Percentiles rank a stretch among this genome's conserved stretches.
Evolutionary conservation across 2,329 filamentous ascomycete species (phyloP).

Genomic region (Neurospora crassa): DNA sequence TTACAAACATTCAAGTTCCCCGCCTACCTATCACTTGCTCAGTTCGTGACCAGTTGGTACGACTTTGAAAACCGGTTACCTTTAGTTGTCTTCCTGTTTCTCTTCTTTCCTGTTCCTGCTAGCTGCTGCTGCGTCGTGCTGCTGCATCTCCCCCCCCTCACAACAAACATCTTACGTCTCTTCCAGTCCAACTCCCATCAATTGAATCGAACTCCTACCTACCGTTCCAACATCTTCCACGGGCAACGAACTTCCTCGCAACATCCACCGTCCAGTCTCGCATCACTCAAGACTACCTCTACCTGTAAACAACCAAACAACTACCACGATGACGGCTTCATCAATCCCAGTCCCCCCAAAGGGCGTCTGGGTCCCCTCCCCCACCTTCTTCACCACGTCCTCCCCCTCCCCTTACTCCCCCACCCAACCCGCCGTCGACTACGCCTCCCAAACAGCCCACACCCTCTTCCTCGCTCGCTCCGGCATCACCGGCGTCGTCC

Average conservation of each 20-base stretch:
- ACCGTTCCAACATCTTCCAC: neutral
- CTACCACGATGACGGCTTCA: constrained; percentile 17
- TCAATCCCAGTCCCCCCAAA: constrained; percentile 30
- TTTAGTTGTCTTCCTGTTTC: neutral
- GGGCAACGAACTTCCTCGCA: neutral
- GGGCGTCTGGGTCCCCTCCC: constrained; percentile 51
- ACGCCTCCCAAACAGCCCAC: constrained; percentile 48
- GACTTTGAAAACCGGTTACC: neutral
- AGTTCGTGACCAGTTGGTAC: neutral
- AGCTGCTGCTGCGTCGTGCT: neutral
- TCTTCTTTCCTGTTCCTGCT: neutral
- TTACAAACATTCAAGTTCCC: neutral
- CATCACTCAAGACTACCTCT: too few species aligned
- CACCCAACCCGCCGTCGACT: constrained; percentile 43
- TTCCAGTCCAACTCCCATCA: neutral
- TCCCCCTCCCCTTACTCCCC: constrained; percentile 28
- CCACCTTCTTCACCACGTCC: constrained; percentile 51
- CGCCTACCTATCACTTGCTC: neutral
- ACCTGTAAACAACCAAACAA: too few species aligned
- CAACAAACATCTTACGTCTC: neutral
- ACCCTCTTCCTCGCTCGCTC: constrained; percentile 48
- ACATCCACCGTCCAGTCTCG: neutral
- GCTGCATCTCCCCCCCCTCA: neutral
- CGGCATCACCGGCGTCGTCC: constrained; percentile 51
- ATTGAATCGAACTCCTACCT: neutral